Evolutionary conservation across 345 rosid genomes (phyloP).

Genomic region (Raphanus raphanistrum): DNA sequence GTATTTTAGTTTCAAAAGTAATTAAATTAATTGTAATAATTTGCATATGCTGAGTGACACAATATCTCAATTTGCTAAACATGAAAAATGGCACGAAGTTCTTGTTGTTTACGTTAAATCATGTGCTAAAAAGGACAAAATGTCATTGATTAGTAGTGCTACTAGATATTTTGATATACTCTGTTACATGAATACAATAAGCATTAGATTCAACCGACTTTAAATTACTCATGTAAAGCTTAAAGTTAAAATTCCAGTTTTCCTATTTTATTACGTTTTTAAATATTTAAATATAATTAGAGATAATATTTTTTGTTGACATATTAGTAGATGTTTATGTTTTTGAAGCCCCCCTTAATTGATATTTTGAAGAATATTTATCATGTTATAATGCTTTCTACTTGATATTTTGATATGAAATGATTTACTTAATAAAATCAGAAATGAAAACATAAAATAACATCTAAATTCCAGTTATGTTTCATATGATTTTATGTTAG

Average conservation of each 20-base stretch:
- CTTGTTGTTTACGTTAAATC: not conserved
- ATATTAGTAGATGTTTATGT: not conserved
- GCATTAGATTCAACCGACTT: not conserved
- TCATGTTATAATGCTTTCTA: not conserved
- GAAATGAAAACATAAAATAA: not conserved
- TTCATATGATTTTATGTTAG: not conserved
- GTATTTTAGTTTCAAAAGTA: not conserved
- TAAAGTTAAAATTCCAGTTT: not conserved
- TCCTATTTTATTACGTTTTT: not conserved
- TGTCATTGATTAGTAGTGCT: not conserved
- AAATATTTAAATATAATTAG: not conserved
- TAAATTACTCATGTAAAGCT: not conserved
- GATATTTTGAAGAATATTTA: not conserved
- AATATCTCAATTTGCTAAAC: not conserved
- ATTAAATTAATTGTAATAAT: not conserved
- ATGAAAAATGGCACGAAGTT: not conserved
- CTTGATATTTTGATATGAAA: not conserved
- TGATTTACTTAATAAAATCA: not conserved
- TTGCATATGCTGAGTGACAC: not conserved
- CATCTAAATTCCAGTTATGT: not conserved
- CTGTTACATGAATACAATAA: not conserved
- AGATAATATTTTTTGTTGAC: not conserved
- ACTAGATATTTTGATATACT: constrained; percentile 5
- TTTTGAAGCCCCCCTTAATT: not conserved
- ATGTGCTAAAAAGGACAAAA: constrained; percentile 1